Base-by-base conservation (phyloP, 179 eudicot genomes). In the Beta macrorhiza region DNA sequence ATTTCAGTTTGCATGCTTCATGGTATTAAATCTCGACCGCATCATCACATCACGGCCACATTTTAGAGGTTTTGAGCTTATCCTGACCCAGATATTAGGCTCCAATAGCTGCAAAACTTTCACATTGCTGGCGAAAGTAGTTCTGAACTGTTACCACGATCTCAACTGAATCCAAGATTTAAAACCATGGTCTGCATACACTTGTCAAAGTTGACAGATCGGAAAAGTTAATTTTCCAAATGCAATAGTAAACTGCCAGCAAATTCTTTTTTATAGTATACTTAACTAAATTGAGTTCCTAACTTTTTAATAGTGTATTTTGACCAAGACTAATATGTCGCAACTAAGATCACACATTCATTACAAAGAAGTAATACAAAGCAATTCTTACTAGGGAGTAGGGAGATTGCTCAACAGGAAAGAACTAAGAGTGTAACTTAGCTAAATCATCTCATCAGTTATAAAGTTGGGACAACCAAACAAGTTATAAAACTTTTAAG, bases 331-430 rank as follows among this genome's bases (percentile, higher is more conserved):
- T 37, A 37, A 37, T 37, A 37, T 37, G 42, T 42, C 67, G 0
- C 42, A 56, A 55, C 42, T 17, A 69, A 20, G 13, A 72, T 53
- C 20, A 44, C 70, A 47, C 0, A 5, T 70, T 44, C 55, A 79
- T 13, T n/a, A 32, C 8, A 29, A 29, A 29, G 57, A 51, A 67
- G 83, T 75, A 74, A 51, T 29, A 5, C 4, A 22, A 13, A 53
- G 52, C 72, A 68, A 20, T 16, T 17, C 29, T 62, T 71, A 72
- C 49, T 13, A 67, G 58, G 45, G 49, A 76, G n/a, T 13, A 67
- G 58, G 45, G 49, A 76, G n/a, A 68, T n/a, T 32, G 77, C 70
- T 75, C 77, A 77, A 42, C 22, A 22, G 52, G 64, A 70, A 45
- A 75, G 59, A 29, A n/a, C 56, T 10, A 56, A 57, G 72, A 64